These are phyloP conservation scores for Leccinum truebloodii DNA, from an alignment of 768 basidiomycete genomes.

Conservation along the genomic window DNA sequence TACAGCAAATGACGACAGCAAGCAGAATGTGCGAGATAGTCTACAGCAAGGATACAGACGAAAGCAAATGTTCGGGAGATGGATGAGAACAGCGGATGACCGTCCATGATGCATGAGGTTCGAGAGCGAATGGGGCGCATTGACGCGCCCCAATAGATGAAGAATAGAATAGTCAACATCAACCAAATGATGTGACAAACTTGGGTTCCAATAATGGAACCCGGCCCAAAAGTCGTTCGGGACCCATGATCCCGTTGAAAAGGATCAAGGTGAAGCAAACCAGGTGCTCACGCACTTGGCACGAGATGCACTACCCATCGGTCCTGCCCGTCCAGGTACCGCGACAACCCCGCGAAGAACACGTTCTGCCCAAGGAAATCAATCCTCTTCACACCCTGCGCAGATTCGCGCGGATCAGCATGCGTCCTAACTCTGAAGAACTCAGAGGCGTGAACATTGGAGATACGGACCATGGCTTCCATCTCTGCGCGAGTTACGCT, in stretches of 20 bases:
- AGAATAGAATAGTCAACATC: conserved; percentile 16
- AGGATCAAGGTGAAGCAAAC: too few relatives aligned
- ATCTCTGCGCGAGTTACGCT: conserved; percentile 28
- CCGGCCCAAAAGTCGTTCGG: conserved; percentile 9
- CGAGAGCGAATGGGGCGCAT: conserved; percentile 1
- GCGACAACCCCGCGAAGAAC: conserved; percentile 33
- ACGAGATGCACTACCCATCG: conserved; percentile 33
- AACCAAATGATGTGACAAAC: not conserved
- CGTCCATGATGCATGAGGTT: conserved; percentile 20
- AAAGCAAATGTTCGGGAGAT: conserved; percentile 1
- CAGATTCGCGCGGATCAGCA: conserved; percentile 36
- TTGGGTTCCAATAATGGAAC: conserved; percentile 19
- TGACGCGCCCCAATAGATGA: conserved; percentile 15
- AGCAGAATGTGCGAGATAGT: conserved; percentile 7
- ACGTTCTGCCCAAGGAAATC: conserved; percentile 38
- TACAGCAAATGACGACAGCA: conserved; percentile 14
- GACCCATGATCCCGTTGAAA: conserved; percentile 6
- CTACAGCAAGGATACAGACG: conserved; percentile 16
- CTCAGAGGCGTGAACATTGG: conserved; percentile 24
- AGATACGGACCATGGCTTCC: conserved; percentile 25
- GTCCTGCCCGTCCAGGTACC: conserved; percentile 27
- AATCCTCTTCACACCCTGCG: conserved; percentile 41
- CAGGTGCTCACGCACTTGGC: conserved; percentile 14
- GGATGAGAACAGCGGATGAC: conserved; percentile 7
- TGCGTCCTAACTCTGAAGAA: conserved; percentile 31